Evolutionary conservation across 768 basidiomycete genomes (phyloP), one percentile per base, ranked within the genome.

Genomic region (Psilocybe tampanensis): DNA sequence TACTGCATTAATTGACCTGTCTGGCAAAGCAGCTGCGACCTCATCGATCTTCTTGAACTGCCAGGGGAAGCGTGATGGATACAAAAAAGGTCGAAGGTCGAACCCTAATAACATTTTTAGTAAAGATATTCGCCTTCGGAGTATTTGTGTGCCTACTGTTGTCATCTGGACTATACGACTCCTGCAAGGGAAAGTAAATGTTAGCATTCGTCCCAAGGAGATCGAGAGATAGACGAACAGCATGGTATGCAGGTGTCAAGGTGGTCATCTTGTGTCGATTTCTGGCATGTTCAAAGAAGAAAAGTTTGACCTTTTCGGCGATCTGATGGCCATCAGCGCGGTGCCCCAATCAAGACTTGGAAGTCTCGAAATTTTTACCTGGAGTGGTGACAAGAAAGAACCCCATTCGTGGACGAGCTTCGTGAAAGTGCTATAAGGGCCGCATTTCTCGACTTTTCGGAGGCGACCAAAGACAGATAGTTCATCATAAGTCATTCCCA

Each of bases 191-290:
- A n/a, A 44, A 24, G 4, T 48, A 33, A 49, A 63, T 34, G 21
- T 18, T 50, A 55, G 17, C 32, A 22, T 19, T 47, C n/a, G 47
- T 34, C 24, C 48, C 18, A 19, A 1, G n/a, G 22, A 11, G 48
- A 2, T 26, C 47, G 36, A 53, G 41, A 15, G 39, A 15, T n/a
- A 42, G 7, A 79, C 92, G 66, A 60, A 90, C 96, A 47, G 95
- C 95, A 69, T 97, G 95, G 66, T 97, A 97, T 1, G 93, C 82
- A 1, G 95, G 95, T 2, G 95, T 97, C 59, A 97, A 68, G 0
- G 94, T 96, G 22, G 95, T 96, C 95, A 99, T 98, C 84, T 99
- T 99, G 76, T 98, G 97, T 44, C 95, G 77, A 70, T 99, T 99
- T 52, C 95, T 80, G 0, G 97, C 97, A 64, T 99, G 87, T 70